These are phyloP conservation scores for Pseudocercospora fijiensis DNA, from an alignment of 2,329 filamentous ascomycete genomes.

Conservation along the genomic window DNA sequence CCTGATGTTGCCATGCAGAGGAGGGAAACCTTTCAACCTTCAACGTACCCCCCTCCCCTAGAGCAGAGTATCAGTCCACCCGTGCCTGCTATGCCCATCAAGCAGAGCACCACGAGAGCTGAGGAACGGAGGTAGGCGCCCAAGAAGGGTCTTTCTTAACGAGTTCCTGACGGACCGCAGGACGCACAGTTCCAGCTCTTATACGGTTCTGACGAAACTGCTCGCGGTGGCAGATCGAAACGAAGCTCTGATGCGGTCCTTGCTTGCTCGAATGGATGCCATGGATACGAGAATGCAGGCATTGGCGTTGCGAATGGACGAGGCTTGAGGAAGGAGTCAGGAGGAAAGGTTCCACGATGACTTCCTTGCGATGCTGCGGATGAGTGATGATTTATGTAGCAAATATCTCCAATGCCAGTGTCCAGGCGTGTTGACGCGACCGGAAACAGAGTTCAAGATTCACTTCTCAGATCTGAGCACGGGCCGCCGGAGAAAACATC, in stretches of 20 bases:
- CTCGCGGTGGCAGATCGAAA: constrained; percentile 13
- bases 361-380: neutral
- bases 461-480: neutral
- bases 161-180: neutral
- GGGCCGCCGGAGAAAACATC: neutral
- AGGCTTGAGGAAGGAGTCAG: neutral
- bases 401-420: neutral
- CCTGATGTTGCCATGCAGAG: neutral
- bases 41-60: neutral
- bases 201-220: constrained; percentile 8
- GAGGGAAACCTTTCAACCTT: neutral
- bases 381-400: neutral
- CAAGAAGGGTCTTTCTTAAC: neutral
- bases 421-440: neutral
- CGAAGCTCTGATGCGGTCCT: constrained; percentile 14
- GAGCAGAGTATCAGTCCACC: neutral
- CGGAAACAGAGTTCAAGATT: neutral
- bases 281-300: constrained; percentile 11
- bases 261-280: constrained; percentile 17
- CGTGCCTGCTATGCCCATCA: neutral
- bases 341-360: too few relatives aligned
- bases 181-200: neutral
- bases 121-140: neutral
- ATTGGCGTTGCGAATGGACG: neutral
- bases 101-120: neutral